Evolutionary conservation across 805 yeast species (phyloP).

Genomic region (Candida easanensis): DNA sequence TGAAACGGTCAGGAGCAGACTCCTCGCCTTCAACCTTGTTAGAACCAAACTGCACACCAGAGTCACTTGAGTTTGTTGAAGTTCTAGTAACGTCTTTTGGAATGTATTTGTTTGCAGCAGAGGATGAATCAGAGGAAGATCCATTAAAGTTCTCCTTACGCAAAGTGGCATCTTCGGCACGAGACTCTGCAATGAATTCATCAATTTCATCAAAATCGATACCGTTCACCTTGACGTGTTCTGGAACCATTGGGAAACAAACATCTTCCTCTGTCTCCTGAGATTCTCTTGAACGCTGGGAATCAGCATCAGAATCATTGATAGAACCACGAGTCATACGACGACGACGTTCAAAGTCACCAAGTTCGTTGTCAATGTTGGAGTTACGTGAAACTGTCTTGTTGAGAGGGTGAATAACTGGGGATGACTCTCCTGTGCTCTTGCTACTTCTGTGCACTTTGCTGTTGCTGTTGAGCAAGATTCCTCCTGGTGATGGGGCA

Average conservation of each 20-base stretch:
- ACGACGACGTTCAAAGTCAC: constrained; percentile 33
- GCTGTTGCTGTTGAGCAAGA: constrained; percentile 26
- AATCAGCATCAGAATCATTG: constrained; percentile 62
- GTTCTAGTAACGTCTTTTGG: constrained; percentile 33
- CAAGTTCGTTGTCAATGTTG: constrained; percentile 35
- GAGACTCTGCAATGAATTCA: constrained; percentile 65
- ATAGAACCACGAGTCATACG: constrained; percentile 32
- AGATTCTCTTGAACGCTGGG: constrained; percentile 72
- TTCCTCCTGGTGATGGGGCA: constrained; percentile 28
- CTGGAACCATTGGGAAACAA: constrained; percentile 88
- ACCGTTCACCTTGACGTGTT: constrained; percentile 62
- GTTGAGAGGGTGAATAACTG: constrained; percentile 23
- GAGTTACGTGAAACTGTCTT: constrained; percentile 15
- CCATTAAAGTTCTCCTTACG: constrained; percentile 19
- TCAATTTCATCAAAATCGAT: constrained; percentile 91
- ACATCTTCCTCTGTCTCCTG: constrained; percentile 97
- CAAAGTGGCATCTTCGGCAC: constrained; percentile 42
- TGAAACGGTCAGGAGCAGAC: constrained; percentile 69
- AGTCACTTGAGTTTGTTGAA: constrained; percentile 12
- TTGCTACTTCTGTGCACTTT: constrained; percentile 26
- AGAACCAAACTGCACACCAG: constrained; percentile 39
- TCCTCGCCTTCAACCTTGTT: constrained; percentile 35
- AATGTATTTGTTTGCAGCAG: constrained; percentile 62
- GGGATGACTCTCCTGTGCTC: constrained; percentile 21
- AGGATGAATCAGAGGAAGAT: constrained; percentile 38